A percentile compares a stretch with the other conserved stretches of the same genome.
Conservation (phyloP, 1,284 basidiomycete species). For the Leccinum subrobustum region DNA sequence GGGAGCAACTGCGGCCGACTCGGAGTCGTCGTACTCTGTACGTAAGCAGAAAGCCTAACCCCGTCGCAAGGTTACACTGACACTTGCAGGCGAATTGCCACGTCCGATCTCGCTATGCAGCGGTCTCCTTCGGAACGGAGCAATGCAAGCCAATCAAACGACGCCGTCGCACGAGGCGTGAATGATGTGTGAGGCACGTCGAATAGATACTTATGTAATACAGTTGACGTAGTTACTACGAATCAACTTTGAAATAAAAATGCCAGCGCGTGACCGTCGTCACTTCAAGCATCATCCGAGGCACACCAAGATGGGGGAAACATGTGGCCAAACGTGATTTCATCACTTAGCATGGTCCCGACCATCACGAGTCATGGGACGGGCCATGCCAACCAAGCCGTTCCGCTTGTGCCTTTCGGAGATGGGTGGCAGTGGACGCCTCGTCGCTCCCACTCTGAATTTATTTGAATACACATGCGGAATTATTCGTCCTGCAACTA, state of each 20-base stretch:
- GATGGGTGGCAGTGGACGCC: neutral
- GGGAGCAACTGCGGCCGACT: neutral
- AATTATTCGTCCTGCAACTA: neutral
- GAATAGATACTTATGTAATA: neutral
- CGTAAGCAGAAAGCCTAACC: neutral
- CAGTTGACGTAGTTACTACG: neutral
- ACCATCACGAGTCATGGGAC: neutral
- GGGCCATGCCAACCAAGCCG: neutral
- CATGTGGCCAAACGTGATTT: neutral
- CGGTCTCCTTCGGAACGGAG: neutral
- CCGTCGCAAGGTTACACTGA: too few species aligned
- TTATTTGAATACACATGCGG: neutral
- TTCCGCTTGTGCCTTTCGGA: neutral
- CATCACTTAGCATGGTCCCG: neutral
- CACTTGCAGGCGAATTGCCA: too few species aligned
- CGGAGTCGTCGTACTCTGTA: neutral
- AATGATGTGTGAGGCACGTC: neutral
- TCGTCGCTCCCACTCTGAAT: neutral
- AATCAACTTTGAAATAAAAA: neutral
- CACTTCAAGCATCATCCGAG: neutral
- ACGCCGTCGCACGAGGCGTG: neutral
- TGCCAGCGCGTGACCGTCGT: neutral
- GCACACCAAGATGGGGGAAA: neutral
- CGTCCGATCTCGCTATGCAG: too few species aligned
- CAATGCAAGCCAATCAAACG: neutral